Base-by-base conservation (phyloP, 352 stramenopile species). In the Globisporangium apiculatum region DNA sequence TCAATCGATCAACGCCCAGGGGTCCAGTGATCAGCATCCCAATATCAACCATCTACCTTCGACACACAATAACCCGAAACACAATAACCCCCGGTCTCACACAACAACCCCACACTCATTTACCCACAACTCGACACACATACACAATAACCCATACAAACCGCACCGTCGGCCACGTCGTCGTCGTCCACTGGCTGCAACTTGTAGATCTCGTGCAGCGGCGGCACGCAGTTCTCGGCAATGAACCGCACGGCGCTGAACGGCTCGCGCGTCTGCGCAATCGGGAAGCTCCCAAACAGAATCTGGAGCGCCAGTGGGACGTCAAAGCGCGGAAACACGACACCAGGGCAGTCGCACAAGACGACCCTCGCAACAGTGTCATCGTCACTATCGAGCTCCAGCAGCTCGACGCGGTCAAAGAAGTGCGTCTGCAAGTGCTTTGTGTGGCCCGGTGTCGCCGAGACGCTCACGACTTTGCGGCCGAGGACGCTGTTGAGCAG, bases 401-500 rank as follows among this genome's bases (percentile, higher is more conserved):
- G 59, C 57, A 83, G 75, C 47, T 87, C 73, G 0, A 69, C 69
- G 24, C 67, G 72, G 8, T 87, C 72, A 43, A 89, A 87, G 55
- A 81, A 89, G 53, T 91, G 81, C 14, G 83, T 91, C 57, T 94
- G 84, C 48, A 90, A 58, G 61, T 92, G 82, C 64, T 94, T 94
- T 0, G 84, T 94, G 58, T 89, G 82, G 0, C 84, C 84, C 0
- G 84, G 82, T 0, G 83, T 92, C 31, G 82, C 70, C 15, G 84
- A 91, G 8, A 91, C 83, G 50, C 80, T 89, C 43, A 91, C 82
- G 40, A 92, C 73, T 56, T 91, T 94, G 56, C 77, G 74, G 6
- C 67, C 76, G 47, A 91, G 88, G 38, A 94, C 67, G 43, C 66
- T 82, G 62, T 97, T 98, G 68, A 99, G 97, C 24, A 98, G 66